These are phyloP conservation scores for Scheffersomyces ergatensis DNA, from an alignment of 805 yeast genomes.

Conservation along the genomic window DNA sequence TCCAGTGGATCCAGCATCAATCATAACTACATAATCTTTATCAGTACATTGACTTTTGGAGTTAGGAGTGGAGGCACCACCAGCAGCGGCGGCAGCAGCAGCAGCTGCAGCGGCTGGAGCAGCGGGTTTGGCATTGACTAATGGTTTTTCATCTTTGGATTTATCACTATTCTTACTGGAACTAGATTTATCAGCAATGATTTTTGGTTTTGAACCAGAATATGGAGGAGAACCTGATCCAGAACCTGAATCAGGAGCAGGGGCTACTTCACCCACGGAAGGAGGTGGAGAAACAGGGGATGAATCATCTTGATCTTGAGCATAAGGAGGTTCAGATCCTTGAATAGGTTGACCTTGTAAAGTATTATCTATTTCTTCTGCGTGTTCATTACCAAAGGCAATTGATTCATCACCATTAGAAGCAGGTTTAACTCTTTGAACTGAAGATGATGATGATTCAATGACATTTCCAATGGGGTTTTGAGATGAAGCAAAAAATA, in stretches of 20 bases:
- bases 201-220: slow-evolving; percentile 15
- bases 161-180: not conserved
- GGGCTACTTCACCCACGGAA: not conserved
- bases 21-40: slow-evolving; percentile 80
- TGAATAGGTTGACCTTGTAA: slow-evolving; percentile 33
- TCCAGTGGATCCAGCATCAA: slow-evolving; percentile 98
- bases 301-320: slow-evolving; percentile 2
- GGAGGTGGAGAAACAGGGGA: not conserved
- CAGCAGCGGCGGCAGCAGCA: not conserved
- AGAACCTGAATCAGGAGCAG: slow-evolving; percentile 12
- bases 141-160: not conserved
- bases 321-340: slow-evolving; percentile 36
- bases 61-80: not conserved
- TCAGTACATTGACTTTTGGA: slow-evolving; percentile 21
- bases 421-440: slow-evolving; percentile 29
- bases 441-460: slow-evolving; percentile 23
- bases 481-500: slow-evolving; percentile 48
- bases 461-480: slow-evolving; percentile 21
- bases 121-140: not conserved
- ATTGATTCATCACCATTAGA: slow-evolving; percentile 16
- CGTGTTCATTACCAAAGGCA: slow-evolving; percentile 15
- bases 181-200: slow-evolving; percentile 22
- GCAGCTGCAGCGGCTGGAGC: slow-evolving; percentile 1
- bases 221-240: slow-evolving; percentile 13
- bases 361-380: slow-evolving; percentile 19